Conservation (phyloP, 2,329 filamentous ascomycete species). For the Aspergillus sp. region DNA sequence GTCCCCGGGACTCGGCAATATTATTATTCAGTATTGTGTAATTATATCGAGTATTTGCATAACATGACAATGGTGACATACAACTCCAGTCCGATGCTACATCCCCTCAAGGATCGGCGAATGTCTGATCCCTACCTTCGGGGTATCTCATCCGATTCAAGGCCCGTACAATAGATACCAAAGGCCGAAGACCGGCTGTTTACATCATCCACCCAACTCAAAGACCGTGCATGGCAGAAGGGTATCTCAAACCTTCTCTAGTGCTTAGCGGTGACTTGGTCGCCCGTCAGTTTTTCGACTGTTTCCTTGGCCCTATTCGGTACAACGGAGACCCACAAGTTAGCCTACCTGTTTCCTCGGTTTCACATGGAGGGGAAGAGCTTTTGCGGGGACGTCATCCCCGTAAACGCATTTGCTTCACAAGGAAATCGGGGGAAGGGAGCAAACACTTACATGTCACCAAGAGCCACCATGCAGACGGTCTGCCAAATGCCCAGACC, state of each 20-base stretch:
- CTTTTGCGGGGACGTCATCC: not conserved
- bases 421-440: not conserved
- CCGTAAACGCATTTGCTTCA: not conserved
- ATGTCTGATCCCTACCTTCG: too few species aligned
- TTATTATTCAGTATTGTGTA: too few species aligned
- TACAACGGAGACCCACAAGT: constrained; percentile 22
- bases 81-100: too few species aligned
- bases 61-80: too few species aligned
- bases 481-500: constrained; percentile 98
- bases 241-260: constrained; percentile 44
- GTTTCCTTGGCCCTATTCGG: constrained; percentile 57
- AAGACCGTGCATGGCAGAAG: constrained; percentile 22
- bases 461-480: constrained; percentile 98
- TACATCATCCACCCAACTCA: not conserved
- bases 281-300: constrained; percentile 62
- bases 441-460: constrained; percentile 76
- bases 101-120: too few species aligned
- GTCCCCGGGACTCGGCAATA: too few species aligned
- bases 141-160: too few species aligned
- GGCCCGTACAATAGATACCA: not conserved
- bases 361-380: constrained; percentile 18
- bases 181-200: not conserved
- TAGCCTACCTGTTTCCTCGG: constrained; percentile 20
- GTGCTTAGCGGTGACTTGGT: constrained; percentile 61
- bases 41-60: too few species aligned